These are phyloP conservation scores for Heliamphora exappendiculata DNA, from an alignment of 148 eudicot genomes.

Conservation along the genomic window DNA sequence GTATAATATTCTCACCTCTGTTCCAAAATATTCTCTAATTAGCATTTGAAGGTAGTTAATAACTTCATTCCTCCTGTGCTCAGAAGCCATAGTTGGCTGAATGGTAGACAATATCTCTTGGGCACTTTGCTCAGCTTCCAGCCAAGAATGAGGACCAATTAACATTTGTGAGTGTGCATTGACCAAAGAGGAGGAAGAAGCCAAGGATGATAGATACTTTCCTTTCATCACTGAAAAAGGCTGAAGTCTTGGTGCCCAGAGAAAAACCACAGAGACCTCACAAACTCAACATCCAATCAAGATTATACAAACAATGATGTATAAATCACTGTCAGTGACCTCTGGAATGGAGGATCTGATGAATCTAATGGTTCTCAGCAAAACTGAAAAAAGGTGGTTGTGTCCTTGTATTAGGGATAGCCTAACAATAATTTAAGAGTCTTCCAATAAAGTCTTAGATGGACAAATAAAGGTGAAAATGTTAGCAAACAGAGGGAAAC, in stretches of 20 bases:
- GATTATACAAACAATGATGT: background rate
- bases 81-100: slow-evolving; percentile 30
- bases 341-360: background rate
- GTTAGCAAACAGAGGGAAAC: background rate
- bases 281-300: slow-evolving; percentile 9
- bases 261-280: slow-evolving; percentile 14
- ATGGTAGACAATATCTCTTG: slow-evolving; percentile 24
- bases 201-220: slow-evolving; percentile 7
- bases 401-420: background rate
- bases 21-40: slow-evolving; percentile 23
- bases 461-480: background rate
- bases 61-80: slow-evolving; percentile 25
- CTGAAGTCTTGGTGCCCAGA: slow-evolving; percentile 19
- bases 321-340: background rate
- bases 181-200: slow-evolving; percentile 21
- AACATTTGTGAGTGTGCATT: slow-evolving; percentile 9
- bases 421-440: background rate
- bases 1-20: slow-evolving; percentile 23
- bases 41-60: slow-evolving; percentile 33
- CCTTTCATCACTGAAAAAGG: slow-evolving; percentile 5
- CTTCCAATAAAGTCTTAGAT: background rate
- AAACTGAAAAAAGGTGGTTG: background rate
- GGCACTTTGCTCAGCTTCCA: slow-evolving; percentile 23
- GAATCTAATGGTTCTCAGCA: background rate
- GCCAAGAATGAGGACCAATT: slow-evolving; percentile 24